A percentile compares a stretch with the other conserved stretches of the same genome.
Conservation (phyloP, 2,329 filamentous ascomycete genomes). For the Sporothrix mexicana region DNA sequence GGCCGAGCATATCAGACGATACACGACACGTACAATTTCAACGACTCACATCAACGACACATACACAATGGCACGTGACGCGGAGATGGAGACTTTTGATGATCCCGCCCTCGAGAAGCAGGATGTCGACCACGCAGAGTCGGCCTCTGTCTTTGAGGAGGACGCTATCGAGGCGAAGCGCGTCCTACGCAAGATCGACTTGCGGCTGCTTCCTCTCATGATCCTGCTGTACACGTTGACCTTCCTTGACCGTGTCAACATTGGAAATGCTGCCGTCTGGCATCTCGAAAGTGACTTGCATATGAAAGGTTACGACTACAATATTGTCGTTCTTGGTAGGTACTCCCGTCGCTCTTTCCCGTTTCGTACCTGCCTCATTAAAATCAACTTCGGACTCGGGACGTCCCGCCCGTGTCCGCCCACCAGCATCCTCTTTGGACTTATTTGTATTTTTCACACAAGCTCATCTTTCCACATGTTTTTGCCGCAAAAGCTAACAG, state of each 20-base stretch:
- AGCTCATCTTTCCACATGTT: too few relatives aligned
- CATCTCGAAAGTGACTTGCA: slow-evolving; percentile 66
- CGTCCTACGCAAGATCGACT: slow-evolving; percentile 68
- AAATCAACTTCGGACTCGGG: too few relatives aligned
- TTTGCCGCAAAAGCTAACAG: background rate
- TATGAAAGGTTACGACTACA: slow-evolving; percentile 67
- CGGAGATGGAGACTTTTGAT: background rate
- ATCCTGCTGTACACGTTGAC: slow-evolving; percentile 75
- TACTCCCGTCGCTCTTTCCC: background rate
- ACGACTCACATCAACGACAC: too few relatives aligned
- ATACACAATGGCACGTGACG: background rate
- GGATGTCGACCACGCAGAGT: slow-evolving; percentile 14
- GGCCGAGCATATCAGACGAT: too few relatives aligned
- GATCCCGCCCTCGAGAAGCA: slow-evolving; percentile 6
- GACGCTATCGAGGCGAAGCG: background rate
- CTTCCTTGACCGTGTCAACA: slow-evolving; percentile 77
- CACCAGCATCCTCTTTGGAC: too few relatives aligned
- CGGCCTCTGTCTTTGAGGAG: slow-evolving; percentile 1
- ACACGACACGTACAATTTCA: too few relatives aligned
- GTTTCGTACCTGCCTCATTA: background rate
- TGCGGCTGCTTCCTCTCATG: slow-evolving; percentile 68
- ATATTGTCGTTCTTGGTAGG: slow-evolving; percentile 11
- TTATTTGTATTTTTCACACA: too few relatives aligned
- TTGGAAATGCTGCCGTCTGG: slow-evolving; percentile 72
- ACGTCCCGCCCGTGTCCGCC: too few relatives aligned